Percentiles rank a stretch among this genome's conserved stretches.
Evolutionary conservation across 805 yeast species (phyloP).

Genomic region (Teunomyces stri): DNA sequence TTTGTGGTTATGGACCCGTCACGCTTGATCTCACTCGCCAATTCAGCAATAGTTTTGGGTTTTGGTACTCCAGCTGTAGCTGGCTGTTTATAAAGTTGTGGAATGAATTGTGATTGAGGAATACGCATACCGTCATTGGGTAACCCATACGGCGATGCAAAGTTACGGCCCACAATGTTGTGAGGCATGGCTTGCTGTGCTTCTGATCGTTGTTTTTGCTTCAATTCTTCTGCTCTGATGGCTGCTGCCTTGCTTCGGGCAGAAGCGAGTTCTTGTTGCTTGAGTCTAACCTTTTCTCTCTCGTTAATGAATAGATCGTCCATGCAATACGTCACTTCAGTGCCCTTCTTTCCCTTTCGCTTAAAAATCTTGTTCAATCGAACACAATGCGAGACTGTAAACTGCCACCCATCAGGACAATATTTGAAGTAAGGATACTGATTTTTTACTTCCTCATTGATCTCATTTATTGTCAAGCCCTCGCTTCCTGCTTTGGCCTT

Average conservation of each 20-base stretch:
- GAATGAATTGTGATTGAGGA: slow-evolving; percentile 20
- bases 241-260: slow-evolving; percentile 59
- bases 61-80: slow-evolving; percentile 15
- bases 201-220: slow-evolving; percentile 40
- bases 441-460: slow-evolving; percentile 82
- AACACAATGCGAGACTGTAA: slow-evolving; percentile 85
- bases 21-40: slow-evolving; percentile 40
- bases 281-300: slow-evolving; percentile 64
- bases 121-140: slow-evolving; percentile 17
- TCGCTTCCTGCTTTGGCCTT: slow-evolving; percentile 61
- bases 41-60: slow-evolving; percentile 41
- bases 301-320: slow-evolving; percentile 84
- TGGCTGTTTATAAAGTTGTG: slow-evolving; percentile 17
- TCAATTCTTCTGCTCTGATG: slow-evolving; percentile 49
- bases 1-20: slow-evolving; percentile 28
- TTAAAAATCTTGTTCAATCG: slow-evolving; percentile 82
- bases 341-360: slow-evolving; percentile 72
- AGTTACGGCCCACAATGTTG: slow-evolving; percentile 23
- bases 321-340: slow-evolving; percentile 92
- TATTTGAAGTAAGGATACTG: slow-evolving; percentile 87
- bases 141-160: slow-evolving; percentile 23
- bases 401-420: slow-evolving; percentile 98
- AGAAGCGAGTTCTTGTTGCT: slow-evolving; percentile 61
- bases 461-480: slow-evolving; percentile 67
- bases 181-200: slow-evolving; percentile 25